phyloP scores from a whole-genome alignment of 495 filamentous ascomycete genomes.

The Aspergillus sclerotioniger region DNA sequence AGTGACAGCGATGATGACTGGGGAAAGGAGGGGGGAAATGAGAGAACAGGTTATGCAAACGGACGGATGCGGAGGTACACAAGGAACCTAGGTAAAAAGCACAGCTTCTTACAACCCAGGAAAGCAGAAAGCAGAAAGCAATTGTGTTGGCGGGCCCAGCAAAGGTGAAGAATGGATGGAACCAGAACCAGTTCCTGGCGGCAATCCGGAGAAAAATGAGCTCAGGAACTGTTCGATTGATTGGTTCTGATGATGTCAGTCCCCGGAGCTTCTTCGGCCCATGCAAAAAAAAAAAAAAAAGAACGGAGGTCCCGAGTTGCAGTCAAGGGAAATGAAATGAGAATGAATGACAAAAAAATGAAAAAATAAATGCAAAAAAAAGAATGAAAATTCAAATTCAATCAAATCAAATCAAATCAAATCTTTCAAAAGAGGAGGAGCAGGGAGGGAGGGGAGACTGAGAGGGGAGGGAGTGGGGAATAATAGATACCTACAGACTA shows the following conservation, averaged over 20 bases:
- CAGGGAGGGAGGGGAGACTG: conserved; percentile 21
- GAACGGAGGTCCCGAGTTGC: background rate
- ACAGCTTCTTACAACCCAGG: no score
- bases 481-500: background rate
- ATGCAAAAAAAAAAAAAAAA: conserved; percentile 8
- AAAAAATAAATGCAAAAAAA: conserved; percentile 2
- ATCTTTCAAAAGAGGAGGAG: background rate
- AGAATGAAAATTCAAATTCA: background rate
- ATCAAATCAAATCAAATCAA: no score
- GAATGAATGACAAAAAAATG: background rate
- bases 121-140: background rate
- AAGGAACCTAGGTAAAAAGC: no score
- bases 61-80: conserved; percentile 14
- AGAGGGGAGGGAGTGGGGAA: conserved; percentile 22
- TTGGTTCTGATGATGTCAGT: conserved; percentile 15
- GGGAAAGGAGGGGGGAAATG: background rate
- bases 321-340: background rate
- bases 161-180: background rate
- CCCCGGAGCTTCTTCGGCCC: background rate
- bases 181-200: conserved; percentile 5
- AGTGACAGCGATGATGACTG: no score
- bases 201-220: conserved; percentile 12
- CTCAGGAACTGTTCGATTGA: conserved; percentile 5
- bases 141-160: no score
- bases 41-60: conserved; percentile 7